Evolutionary conservation across 768 basidiomycete species (phyloP).

Genomic region (Auriscalpium microsporum): DNA sequence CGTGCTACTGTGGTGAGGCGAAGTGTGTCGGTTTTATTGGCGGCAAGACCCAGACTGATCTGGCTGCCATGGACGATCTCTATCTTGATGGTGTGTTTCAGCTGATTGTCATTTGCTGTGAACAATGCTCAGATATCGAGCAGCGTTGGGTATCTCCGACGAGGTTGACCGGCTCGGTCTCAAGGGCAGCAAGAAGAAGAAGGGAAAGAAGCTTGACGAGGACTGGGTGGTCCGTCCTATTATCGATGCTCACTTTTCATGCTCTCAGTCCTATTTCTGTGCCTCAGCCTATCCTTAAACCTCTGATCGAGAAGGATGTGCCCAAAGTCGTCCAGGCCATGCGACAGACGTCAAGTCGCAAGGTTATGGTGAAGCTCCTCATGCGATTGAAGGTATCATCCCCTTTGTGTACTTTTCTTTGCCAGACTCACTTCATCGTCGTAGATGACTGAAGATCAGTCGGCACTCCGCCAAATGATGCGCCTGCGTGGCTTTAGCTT

Average conservation of each 20-base stretch:
- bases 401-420: neutral
- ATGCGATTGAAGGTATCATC: slow-evolving; percentile 70
- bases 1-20: slow-evolving; percentile 90
- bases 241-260: neutral
- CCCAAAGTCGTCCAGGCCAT: slow-evolving; percentile 90
- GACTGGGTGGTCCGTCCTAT: slow-evolving; percentile 66
- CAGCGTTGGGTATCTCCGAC: slow-evolving; percentile 90
- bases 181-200: slow-evolving; percentile 86
- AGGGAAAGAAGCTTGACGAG: slow-evolving; percentile 87
- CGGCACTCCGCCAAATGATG: slow-evolving; percentile 76
- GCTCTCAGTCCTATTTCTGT: neutral
- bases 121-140: neutral
- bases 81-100: slow-evolving; percentile 70
- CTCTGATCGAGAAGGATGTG: slow-evolving; percentile 70
- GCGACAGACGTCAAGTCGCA: slow-evolving; percentile 76
- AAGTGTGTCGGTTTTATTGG: slow-evolving; percentile 96
- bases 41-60: slow-evolving; percentile 96
- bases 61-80: slow-evolving; percentile 89
- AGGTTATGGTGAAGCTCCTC: slow-evolving; percentile 75
- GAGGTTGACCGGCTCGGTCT: slow-evolving; percentile 77
- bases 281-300: slow-evolving; percentile 63
- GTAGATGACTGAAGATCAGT: slow-evolving; percentile 79
- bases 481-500: slow-evolving; percentile 88
- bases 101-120: neutral
- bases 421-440: neutral